Evolutionary conservation across 2,329 filamentous ascomycete genomes (phyloP).

Genomic region (Dactylellina sp.): DNA sequence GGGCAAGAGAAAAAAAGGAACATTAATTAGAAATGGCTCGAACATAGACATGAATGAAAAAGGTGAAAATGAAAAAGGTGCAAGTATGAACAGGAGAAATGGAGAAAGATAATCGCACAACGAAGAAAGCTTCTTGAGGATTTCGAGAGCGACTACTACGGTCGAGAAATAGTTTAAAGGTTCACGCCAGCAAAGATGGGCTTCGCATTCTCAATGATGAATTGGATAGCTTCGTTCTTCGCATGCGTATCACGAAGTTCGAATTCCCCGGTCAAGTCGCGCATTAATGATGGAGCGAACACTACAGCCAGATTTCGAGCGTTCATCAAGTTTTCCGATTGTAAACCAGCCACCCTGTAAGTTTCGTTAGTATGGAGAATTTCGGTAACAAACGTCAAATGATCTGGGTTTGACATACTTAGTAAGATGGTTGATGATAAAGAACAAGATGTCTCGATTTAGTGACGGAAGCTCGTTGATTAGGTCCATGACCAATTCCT

Average conservation of each 20-base stretch:
- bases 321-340: constrained; percentile 75
- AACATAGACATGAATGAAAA: constrained; percentile 22
- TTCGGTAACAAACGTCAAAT: too few relatives aligned
- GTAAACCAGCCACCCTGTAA: constrained; percentile 62
- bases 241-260: constrained; percentile 96
- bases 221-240: constrained; percentile 92
- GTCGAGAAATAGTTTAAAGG: constrained; percentile 10
- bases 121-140: background rate
- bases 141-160: background rate
- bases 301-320: constrained; percentile 96
- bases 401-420: constrained; percentile 72
- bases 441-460: constrained; percentile 90
- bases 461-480: constrained; percentile 82
- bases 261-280: constrained; percentile 85
- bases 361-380: constrained; percentile 58
- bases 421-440: constrained; percentile 90
- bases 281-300: constrained; percentile 97
- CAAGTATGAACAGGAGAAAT: constrained; percentile 44
- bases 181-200: constrained; percentile 74
- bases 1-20: constrained; percentile 40
- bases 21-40: constrained; percentile 10
- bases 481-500: constrained; percentile 77
- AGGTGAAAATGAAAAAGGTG: constrained; percentile 16
- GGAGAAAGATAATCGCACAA: constrained; percentile 7
- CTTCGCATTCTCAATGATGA: constrained; percentile 89